Conservation (phyloP, 139 green algal genomes). For the Coelastrella sp. region DNA sequence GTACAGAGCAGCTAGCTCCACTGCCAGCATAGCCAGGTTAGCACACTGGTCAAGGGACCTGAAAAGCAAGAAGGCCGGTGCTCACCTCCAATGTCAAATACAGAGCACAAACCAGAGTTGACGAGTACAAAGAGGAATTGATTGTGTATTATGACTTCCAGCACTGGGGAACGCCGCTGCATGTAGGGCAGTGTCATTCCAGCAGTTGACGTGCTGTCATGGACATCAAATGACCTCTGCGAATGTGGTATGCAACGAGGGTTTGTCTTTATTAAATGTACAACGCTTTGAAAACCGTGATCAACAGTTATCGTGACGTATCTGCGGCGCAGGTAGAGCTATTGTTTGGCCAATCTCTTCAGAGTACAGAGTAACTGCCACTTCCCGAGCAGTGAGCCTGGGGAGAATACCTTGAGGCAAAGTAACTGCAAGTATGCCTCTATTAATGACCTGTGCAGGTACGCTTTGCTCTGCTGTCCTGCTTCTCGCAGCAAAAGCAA, state of each 20-base stretch:
- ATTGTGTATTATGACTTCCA: background rate
- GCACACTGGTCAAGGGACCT: background rate
- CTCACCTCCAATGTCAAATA: conserved; percentile 1
- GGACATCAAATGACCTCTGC: conserved; percentile 13
- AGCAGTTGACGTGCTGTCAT: background rate
- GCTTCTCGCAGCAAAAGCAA: background rate
- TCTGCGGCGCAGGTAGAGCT: too few species aligned
- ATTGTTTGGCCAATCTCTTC: too few species aligned
- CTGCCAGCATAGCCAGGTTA: background rate
- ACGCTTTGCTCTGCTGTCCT: background rate
- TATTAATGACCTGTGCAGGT: background rate
- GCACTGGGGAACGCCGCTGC: conserved; percentile 15
- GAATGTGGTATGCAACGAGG: background rate
- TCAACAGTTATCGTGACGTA: too few species aligned
- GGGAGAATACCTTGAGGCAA: background rate
- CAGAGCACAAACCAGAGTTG: conserved; percentile 8
- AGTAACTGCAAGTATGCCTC: background rate
- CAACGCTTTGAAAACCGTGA: too few species aligned
- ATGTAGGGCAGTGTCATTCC: conserved; percentile 12
- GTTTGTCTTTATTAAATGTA: too few species aligned
- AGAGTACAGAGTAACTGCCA: too few species aligned
- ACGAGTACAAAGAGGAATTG: conserved; percentile 15
- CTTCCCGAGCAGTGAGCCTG: too few species aligned
- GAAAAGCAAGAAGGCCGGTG: background rate
- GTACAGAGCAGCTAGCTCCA: background rate